Evolutionary conservation across 1,284 basidiomycete genomes (phyloP), one percentile per base, ranked within the genome.

Genomic region (Ustanciosporium gigantosporum): DNA sequence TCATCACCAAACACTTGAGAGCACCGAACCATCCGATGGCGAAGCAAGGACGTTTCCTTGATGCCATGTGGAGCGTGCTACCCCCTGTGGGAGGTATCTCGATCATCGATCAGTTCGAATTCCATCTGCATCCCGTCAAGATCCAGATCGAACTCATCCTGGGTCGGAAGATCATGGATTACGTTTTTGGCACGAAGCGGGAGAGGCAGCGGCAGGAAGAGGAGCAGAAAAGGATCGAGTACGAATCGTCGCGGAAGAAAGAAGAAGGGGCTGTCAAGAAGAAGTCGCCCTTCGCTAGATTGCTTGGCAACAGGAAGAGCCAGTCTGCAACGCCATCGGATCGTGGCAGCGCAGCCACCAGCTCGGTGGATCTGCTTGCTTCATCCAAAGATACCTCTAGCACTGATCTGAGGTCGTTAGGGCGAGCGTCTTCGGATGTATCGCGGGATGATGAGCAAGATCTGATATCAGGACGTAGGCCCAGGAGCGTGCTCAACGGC

Each of bases 31-130:
- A 75, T 43, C 61, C 52, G 7, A 73, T 76, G 75, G 61, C 64
- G 15, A 56, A 62, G 38, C 49, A 67, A 21, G 64, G 68, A n/a
- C 53, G 65, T 13, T 73, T 76, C 34, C 29, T 76, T 11, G 50
- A 58, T 24, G 70, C 71, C 1, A 60, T 68, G 34, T 76, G 74
- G 75, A 59, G 60, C 25, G 61, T 73, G 3, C 47, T 75, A 17
- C 58, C 74, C 3, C 89, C 92, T 2, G 91, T 96, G 4, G 94
- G 91, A 20, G 94, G 93, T 9, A 96, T 98, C 66, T 84, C 87
- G 7, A 91, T 97, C 60, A 88, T 93, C 73, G 87, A 91, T 77
- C 82, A 84, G 23, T 90, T 95, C 70, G 85, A 89, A 58, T 80
- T 95, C 36, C 85, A 86, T 36, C 80, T 95, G 42, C 90, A 95